Evolutionary conservation across 2,329 filamentous ascomycete genomes (phyloP).

Genomic region (Ceratocystis cacaofunesta): DNA sequence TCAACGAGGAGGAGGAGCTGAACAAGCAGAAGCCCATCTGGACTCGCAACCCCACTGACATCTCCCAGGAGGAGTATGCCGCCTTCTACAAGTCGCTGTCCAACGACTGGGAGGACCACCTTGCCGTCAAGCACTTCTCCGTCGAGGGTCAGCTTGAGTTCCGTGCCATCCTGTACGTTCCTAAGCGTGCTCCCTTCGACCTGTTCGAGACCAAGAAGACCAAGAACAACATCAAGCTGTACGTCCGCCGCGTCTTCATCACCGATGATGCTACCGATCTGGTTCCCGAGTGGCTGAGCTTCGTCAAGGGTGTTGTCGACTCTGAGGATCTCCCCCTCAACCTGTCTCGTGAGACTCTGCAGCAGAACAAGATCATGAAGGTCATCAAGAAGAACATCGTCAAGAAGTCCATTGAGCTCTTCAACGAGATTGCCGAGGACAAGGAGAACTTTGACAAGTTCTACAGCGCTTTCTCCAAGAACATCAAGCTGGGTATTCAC

Average conservation of each 20-base stretch:
- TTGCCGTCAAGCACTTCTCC: conserved; percentile 99
- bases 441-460: conserved; percentile 99
- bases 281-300: conserved; percentile 97
- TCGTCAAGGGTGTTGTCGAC: conserved; percentile 99
- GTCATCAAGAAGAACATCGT: conserved; percentile 99
- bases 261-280: conserved; percentile 98
- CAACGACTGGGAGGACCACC: conserved; percentile 99
- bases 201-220: conserved; percentile 99
- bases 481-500: conserved; percentile 99
- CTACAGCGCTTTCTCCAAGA: conserved; percentile 99
- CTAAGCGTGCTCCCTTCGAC: conserved; percentile 98
- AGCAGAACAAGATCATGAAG: conserved; percentile 99
- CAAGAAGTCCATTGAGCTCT: conserved; percentile 99
- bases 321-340: conserved; percentile 99
- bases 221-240: conserved; percentile 99
- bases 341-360: conserved; percentile 97
- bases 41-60: conserved; percentile 95
- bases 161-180: conserved; percentile 98
- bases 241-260: conserved; percentile 99
- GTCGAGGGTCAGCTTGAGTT: conserved; percentile 99
- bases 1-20: conserved; percentile 97
- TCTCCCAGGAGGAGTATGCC: conserved; percentile 90
- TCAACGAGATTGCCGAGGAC: conserved; percentile 97
- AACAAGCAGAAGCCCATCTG: conserved; percentile 99
- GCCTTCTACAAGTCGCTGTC: conserved; percentile 99